Conservation (phyloP, 805 yeast species). For the Kregervanrija fluxuum region DNA sequence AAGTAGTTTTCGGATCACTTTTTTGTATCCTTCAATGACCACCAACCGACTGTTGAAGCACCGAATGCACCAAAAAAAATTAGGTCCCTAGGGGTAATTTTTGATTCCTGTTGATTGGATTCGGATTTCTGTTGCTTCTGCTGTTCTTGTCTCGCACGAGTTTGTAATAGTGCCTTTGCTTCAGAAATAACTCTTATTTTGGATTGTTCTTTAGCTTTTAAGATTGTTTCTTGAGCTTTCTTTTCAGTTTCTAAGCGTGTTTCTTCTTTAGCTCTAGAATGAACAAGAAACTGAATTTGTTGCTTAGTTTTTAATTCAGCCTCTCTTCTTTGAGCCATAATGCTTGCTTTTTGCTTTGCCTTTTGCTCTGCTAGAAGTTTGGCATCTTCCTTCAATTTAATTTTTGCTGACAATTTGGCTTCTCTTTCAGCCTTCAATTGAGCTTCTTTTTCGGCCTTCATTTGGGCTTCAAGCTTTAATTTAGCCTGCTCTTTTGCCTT, state of each 20-base stretch:
- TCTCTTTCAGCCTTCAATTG: neutral
- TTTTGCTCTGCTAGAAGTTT: no score
- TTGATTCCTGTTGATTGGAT: conserved; percentile 1
- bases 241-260: no score
- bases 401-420: neutral
- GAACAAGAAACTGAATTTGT: no score
- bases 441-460: neutral
- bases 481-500: conserved; percentile 1
- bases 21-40: conserved; percentile 19
- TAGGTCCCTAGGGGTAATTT: conserved; percentile 11
- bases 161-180: conserved; percentile 9
- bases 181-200: conserved; percentile 4
- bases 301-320: no score
- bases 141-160: conserved; percentile 1
- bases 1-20: neutral
- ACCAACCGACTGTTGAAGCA: conserved; percentile 26
- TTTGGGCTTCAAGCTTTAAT: neutral
- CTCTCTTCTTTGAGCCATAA: no score
- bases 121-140: conserved; percentile 3
- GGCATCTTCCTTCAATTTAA: neutral
- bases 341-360: no score
- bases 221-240: no score
- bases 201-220: conserved; percentile 3
- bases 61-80: conserved; percentile 22
- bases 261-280: no score